Conservation (phyloP, 768 basidiomycete genomes). For the Artomyces pyxidatus region DNA sequence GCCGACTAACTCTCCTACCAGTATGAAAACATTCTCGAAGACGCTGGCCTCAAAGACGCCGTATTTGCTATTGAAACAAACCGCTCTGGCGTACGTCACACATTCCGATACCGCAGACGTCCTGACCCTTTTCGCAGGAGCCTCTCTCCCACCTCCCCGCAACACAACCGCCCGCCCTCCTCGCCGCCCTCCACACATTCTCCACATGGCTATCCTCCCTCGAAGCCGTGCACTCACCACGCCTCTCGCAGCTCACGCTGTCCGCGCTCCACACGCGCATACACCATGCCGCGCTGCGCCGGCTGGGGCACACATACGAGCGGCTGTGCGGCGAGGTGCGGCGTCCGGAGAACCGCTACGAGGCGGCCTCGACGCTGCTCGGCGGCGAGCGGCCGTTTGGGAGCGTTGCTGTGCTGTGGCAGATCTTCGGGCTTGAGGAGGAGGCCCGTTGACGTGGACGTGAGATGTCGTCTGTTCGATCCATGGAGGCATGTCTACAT, state of each 20-base stretch:
- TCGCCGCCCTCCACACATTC: constrained; percentile 58
- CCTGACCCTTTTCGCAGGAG: constrained; percentile 30
- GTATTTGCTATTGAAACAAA: constrained; percentile 35
- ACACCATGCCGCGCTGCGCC: constrained; percentile 66
- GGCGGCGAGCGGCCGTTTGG: constrained; percentile 83
- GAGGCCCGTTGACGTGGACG: no score
- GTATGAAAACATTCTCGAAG: constrained; percentile 43
- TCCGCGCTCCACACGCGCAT: constrained; percentile 59
- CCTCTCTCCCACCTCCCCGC: constrained; percentile 72
- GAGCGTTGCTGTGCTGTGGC: constrained; percentile 61
- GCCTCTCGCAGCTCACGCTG: constrained; percentile 65
- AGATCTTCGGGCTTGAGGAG: constrained; percentile 69
- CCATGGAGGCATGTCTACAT: no score
- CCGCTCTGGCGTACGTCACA: constrained; percentile 29
- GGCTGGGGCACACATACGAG: constrained; percentile 64
- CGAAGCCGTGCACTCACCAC: constrained; percentile 74
- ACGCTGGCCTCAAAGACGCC: constrained; percentile 45
- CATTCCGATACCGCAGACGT: background rate
- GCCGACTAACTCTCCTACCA: constrained; percentile 20
- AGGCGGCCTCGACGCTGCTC: constrained; percentile 81
- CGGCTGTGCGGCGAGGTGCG: constrained; percentile 70
- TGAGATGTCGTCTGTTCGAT: no score
- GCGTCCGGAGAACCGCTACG: constrained; percentile 73
- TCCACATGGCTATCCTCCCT: constrained; percentile 78
- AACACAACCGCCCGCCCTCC: constrained; percentile 56